A percentile compares a stretch with the other conserved stretches of the same genome.
phyloP scores from a whole-genome alignment of 2,329 filamentous ascomycete species.

The Xylaria sp. region DNA sequence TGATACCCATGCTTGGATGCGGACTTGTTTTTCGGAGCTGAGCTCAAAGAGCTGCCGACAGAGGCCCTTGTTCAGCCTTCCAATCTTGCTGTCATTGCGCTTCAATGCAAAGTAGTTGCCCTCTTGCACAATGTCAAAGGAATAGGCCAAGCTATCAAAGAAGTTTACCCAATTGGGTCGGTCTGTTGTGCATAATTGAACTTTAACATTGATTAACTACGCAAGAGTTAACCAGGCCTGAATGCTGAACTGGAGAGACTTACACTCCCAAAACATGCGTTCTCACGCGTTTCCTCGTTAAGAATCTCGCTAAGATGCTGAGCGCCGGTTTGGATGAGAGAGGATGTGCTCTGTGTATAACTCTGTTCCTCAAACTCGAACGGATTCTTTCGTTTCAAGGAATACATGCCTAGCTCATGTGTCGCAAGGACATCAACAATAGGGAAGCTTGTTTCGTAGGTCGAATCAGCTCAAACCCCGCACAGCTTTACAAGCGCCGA shows the following conservation, averaged over 20 bases:
- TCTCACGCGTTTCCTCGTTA: neutral
- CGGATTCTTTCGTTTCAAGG: neutral
- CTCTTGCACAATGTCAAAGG: conserved; percentile 10
- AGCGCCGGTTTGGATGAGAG: too few species aligned
- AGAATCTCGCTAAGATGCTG: too few species aligned
- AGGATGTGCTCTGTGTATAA: too few species aligned
- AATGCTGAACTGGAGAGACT: neutral
- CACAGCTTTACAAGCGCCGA: too few species aligned
- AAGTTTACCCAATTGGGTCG: neutral
- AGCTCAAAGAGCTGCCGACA: conserved; percentile 10
- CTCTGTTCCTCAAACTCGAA: too few species aligned
- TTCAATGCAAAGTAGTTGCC: conserved; percentile 9
- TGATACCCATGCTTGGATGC: conserved; percentile 6
- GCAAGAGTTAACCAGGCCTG: neutral
- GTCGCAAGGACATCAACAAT: too few species aligned
- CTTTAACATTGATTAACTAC: conserved; percentile 12
- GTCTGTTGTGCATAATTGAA: conserved; percentile 4
- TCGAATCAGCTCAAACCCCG: too few species aligned
- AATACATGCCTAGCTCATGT: too few species aligned
- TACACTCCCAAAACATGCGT: conserved; percentile 20
- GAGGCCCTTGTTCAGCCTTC: conserved; percentile 19
- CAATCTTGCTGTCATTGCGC: neutral
- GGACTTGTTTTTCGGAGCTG: neutral
- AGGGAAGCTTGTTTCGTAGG: too few species aligned
- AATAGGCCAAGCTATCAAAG: neutral